Evolutionary conservation across 306 rosid genomes (phyloP).

Genomic region (Begonia masoniana): DNA sequence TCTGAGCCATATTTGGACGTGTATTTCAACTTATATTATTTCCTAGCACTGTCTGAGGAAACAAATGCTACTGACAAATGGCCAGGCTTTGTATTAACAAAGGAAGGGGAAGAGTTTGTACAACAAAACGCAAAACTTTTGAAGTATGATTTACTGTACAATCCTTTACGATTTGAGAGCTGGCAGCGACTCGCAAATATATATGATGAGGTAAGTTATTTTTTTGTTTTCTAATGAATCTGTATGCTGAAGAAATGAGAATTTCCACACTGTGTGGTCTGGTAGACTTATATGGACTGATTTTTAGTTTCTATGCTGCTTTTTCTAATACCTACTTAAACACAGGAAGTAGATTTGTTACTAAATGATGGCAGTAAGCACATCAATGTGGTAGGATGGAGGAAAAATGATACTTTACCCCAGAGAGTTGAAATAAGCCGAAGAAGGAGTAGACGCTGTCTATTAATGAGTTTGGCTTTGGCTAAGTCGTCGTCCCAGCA

Average conservation of each 20-base stretch:
- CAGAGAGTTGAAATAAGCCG: conserved; percentile 88
- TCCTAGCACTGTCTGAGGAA: conserved; percentile 90
- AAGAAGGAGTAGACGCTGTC: conserved; percentile 94
- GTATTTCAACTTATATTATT: conserved; percentile 79
- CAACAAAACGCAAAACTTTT: conserved; percentile 83
- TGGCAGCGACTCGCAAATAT: conserved; percentile 92
- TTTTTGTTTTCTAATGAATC: conserved; percentile 10
- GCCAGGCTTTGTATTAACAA: conserved; percentile 93
- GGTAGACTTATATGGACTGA: too few species aligned
- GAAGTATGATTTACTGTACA: conserved; percentile 75
- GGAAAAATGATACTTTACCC: conserved; percentile 68
- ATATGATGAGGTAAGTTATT: conserved; percentile 64
- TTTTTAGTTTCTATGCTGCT: too few species aligned
- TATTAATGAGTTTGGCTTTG: conserved; percentile 88
- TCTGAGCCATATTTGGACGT: conserved; percentile 86
- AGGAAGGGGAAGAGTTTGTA: conserved; percentile 97
- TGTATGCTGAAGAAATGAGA: too few species aligned
- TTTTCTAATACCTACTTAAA: background rate
- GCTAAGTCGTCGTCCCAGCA: conserved; percentile 79
- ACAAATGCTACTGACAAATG: conserved; percentile 96
- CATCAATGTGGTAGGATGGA: conserved; percentile 85
- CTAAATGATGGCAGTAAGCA: conserved; percentile 98
- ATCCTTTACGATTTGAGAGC: conserved; percentile 85
- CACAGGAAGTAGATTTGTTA: conserved; percentile 92
- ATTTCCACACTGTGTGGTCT: too few species aligned